Base-by-base conservation (phyloP, 768 basidiomycete species). In the Leucogyrophana mollusca region DNA sequence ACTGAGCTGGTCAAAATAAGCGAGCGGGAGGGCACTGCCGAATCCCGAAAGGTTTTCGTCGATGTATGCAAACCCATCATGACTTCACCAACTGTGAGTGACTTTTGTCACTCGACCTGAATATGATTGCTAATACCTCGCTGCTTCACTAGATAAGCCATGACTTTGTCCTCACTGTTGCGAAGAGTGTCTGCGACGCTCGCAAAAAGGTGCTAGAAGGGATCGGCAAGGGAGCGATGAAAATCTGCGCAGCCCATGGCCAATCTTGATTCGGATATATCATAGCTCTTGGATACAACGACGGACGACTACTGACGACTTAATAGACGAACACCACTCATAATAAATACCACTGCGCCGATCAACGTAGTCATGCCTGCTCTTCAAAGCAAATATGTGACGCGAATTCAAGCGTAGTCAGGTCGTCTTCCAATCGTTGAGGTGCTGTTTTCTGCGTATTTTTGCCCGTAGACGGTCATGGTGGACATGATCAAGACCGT, bases 121-220 rank as follows among this genome's bases (percentile, higher is more conserved):
- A 18, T 27, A 21, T 5, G 3, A 24, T 42, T 18, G 23, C 49
- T 45, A 3, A 33, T 47, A 52, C 46, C n/a, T 46, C 22, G 35
- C 39, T 14, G 14, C 11, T 39, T 37, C 36, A 21, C 8, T 50
- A 88, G 84, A 70, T 87, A 38, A 79, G 82, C 49, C 74, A 78
- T 23, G 87, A 88, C 46, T 85, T 83, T 54, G 70, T 82, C 36
- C 61, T 79, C 46, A 72, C 72, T 17, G 64, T 85, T 21, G 79
- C 78, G 10, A 88, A 86, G 69, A 85, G 72, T 55, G 64, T 85
- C 32, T 76, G 73, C 5, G 88, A 92, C 21, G 69, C 88, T 3
- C 81, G 84, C 34, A 87, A 79, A 62, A 87, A 82, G 62, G 77
- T 85, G 6, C 62, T 82, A 17, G 87, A 87, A 45, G 88, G 87